phyloP scores from a whole-genome alignment of 2,329 filamentous ascomycete genomes.

The Penicillium sp. region DNA sequence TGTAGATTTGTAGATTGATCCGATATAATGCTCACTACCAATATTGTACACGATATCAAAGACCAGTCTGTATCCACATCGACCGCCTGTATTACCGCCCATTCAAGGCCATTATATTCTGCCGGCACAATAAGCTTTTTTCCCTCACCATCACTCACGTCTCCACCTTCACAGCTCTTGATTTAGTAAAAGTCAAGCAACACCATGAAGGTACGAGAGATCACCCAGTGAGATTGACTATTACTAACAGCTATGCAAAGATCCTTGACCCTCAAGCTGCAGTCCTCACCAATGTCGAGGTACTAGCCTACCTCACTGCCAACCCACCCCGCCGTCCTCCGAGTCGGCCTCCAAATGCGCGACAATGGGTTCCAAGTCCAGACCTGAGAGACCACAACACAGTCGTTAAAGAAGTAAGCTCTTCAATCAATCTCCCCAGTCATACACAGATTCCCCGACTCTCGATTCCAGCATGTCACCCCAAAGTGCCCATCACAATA shows the following conservation, averaged over 20 bases:
- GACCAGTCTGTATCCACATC: neutral
- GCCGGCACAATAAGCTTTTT: conserved; percentile 36
- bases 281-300: conserved; percentile 53
- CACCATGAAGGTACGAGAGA: conserved; percentile 36
- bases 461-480: neutral
- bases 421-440: neutral
- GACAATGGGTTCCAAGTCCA: conserved; percentile 49
- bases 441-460: neutral
- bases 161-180: conserved; percentile 13
- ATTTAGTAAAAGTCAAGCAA: conserved; percentile 5
- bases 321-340: conserved; percentile 51
- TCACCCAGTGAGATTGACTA: neutral
- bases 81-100: neutral
- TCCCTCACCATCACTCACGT: conserved; percentile 19
- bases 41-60: neutral
- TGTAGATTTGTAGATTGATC: neutral
- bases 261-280: conserved; percentile 54
- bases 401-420: conserved; percentile 52
- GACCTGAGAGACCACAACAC: conserved; percentile 54
- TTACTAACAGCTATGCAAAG: conserved; percentile 30
- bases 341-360: conserved; percentile 45
- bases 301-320: conserved; percentile 48
- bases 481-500: neutral
- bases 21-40: no score
- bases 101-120: conserved; percentile 6